Base-by-base conservation (phyloP, 2,329 filamentous ascomycete species). In the Colletotrichum australisinense region DNA sequence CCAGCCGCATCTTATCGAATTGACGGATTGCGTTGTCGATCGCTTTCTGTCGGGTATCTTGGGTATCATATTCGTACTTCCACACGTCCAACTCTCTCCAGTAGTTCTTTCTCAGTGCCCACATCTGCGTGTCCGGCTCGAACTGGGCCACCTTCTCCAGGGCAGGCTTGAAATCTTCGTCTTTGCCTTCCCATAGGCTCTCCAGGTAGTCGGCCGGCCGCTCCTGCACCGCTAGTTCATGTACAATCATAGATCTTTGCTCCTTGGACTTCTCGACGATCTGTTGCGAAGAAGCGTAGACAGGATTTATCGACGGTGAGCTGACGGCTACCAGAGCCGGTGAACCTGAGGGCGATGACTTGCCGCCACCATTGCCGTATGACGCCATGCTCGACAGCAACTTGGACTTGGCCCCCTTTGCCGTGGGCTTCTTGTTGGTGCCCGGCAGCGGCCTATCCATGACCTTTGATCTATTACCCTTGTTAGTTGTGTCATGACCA, bases 1-100 rank as follows among this genome's bases (percentile, higher is more conserved):
- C 88, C 35, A 92, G 76, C 49, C 91, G 85, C 79, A 89, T 85
- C 78, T 88, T 89, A 79, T 93, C 91, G 75, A 88, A 93, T 67
- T 87, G 83, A 73, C 84, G 87, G 70, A 91, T 85, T 16, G 91
- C 90, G 76, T 91, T 87, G 81, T 93, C 85, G 78, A 92, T 88
- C 74, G 89, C 87, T 77, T 86, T 82, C 79, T 94, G 85, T 35
- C 91, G 88, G 73, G 90, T 86, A 38, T 88, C 86, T 22, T 86
- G 81, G 49, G 80, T 84, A 57, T 84, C 83, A 77, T 92, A 93
- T 32, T 88, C 83, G 79, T 91, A 91, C 70, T 86, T 88, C 86
- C 88, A 93, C 26, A 92, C 88, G 76, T 93, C 90, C 16, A 93
- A 84, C 75, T 93, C 91, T 80, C 88, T 91, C 87, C 88, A 93